Percentiles rank a stretch among this genome's conserved stretches.
Conservation (phyloP, 371 early-diverging fungal genomes). For the Capillidium heterosporum region DNA sequence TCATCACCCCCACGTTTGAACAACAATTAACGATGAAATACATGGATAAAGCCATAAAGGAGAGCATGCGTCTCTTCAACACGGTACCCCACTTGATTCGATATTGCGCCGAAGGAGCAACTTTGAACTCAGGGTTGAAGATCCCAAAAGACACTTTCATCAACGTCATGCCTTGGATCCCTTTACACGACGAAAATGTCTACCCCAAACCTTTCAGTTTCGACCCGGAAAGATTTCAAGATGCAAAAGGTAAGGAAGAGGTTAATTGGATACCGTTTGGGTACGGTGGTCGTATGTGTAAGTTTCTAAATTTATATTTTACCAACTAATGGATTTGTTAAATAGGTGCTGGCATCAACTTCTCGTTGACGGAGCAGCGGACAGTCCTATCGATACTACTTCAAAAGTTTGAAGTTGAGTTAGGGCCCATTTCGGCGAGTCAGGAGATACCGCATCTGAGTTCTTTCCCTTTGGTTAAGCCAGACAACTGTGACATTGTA, state of each 20-base stretch:
- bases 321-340: background rate
- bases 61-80: background rate
- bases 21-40: background rate
- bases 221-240: background rate
- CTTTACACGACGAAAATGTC: background rate
- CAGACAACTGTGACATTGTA: too few relatives aligned
- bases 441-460: too few relatives aligned
- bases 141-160: background rate
- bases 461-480: too few relatives aligned
- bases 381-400: conserved; percentile 23
- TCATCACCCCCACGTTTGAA: background rate
- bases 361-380: conserved; percentile 30
- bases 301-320: background rate
- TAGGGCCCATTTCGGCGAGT: too few relatives aligned
- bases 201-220: background rate
- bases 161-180: background rate
- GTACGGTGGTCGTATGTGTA: background rate
- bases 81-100: background rate
- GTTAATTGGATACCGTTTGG: background rate
- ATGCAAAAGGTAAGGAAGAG: too few relatives aligned
- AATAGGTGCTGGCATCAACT: conserved; percentile 23
- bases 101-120: background rate
- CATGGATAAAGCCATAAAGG: background rate
- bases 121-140: background rate
- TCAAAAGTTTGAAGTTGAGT: background rate